Evolutionary conservation across 148 eudicot species (phyloP), one percentile per base, ranked within the genome.

Genomic region (Talinum fruticosum): DNA sequence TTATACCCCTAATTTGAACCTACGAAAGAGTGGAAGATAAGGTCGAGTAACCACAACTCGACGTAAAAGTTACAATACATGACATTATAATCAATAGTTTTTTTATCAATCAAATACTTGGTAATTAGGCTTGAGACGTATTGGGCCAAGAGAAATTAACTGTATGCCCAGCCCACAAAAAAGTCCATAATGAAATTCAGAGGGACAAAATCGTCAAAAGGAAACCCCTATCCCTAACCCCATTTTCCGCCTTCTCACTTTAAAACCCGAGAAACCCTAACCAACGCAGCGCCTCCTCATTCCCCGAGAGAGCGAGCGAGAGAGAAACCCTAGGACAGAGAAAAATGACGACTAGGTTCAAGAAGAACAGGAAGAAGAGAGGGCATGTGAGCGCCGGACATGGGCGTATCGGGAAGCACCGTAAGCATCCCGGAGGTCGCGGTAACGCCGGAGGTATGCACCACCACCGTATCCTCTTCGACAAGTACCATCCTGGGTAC

Each of bases 391-490:
- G 79, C 29, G 89, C 89, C 37, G 89, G 89, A 0, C 88, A 86
- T 33, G 88, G 88, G 10, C 88, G 88, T 76, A 86, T 86, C 74
- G 88, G 88, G n/a, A 86, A 86, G 28, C 89, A 86, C 87, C 69
- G 89, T 0, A 86, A 86, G 78, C 89, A 86, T 82, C 89, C 89
- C 6, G 87, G 89, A 34, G 89, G 89, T 14, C 76, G 89, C 1
- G 89, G 89, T 19, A 86, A 86, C 54, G 89, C 89, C 21, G 89
- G 89, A 74, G 89, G 89, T n/a, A 79, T 86, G 87, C 89, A 86
- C 83, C 89, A 86, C 78, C 89, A 86, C 74, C 74, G 89, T 0
- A 86, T 86, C 76, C 74, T 86, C 38, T 81, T 86, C 82, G 89
- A 86, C 87, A 86, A 86, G 76, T 86, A 86, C 82, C 89, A 86